A percentile compares a stretch with the other conserved stretches of the same genome.
These are phyloP conservation scores for Geotrichum aggregatum DNA, from an alignment of 1,139 yeast genomes.

Conservation along the genomic window DNA sequence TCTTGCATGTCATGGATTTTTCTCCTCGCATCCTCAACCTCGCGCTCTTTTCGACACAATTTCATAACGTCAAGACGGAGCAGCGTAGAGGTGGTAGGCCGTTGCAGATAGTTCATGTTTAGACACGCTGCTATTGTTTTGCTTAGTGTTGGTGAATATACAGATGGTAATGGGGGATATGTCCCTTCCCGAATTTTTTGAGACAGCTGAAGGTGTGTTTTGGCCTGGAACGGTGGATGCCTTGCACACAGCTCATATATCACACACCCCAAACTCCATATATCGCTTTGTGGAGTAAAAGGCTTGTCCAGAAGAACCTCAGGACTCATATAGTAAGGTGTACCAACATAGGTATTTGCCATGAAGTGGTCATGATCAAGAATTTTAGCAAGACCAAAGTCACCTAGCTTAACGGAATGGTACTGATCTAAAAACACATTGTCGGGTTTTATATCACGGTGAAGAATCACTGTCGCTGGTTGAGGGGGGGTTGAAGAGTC, in stretches of 20 bases:
- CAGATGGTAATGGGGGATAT: slow-evolving; percentile 65
- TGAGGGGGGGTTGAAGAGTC: slow-evolving; percentile 28
- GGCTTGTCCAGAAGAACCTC: slow-evolving; percentile 76
- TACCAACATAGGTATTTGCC: slow-evolving; percentile 77
- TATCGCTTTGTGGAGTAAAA: slow-evolving; percentile 74
- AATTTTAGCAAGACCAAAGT: slow-evolving; percentile 70
- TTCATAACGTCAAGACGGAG: slow-evolving; percentile 72
- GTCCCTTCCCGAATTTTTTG: slow-evolving; percentile 71
- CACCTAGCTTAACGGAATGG: slow-evolving; percentile 53
- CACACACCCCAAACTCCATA: slow-evolving; percentile 74
- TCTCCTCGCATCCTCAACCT: slow-evolving; percentile 44
- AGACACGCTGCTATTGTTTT: slow-evolving; percentile 75
- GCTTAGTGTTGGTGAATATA: slow-evolving; percentile 69
- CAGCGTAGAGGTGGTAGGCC: slow-evolving; percentile 77
- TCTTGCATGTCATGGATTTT: slow-evolving; percentile 25
- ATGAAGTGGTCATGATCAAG: slow-evolving; percentile 64
- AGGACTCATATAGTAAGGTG: slow-evolving; percentile 87
- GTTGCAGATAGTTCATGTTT: slow-evolving; percentile 60
- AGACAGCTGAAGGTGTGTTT: slow-evolving; percentile 79
- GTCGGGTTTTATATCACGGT: slow-evolving; percentile 88
- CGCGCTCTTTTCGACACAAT: slow-evolving; percentile 71
- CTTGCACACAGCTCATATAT: slow-evolving; percentile 83
- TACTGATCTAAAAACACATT: slow-evolving; percentile 70
- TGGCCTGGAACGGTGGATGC: slow-evolving; percentile 92
- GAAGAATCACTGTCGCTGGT: slow-evolving; percentile 52